Base-by-base conservation (phyloP, 345 rosid species). In the Sonneratia alba region DNA sequence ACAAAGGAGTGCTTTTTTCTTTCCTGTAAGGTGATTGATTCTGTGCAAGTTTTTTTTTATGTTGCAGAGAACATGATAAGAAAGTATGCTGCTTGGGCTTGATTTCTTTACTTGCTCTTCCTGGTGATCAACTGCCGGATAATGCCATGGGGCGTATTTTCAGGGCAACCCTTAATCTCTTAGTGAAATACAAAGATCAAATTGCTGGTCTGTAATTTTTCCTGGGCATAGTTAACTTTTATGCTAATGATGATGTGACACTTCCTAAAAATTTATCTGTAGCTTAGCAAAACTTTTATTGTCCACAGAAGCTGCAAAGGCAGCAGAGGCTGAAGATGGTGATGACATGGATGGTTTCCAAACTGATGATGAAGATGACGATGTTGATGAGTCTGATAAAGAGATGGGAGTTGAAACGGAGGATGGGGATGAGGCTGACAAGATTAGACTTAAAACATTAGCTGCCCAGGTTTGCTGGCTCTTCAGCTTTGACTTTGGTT, bases 41-140 rank as follows among this genome's bases (percentile, higher is more conserved):
- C 77, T 43, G 48, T 68, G 64, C 49, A 48, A 77, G 62, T 40
- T 40, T 40, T 40, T 75, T 66, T 84, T 72, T 69, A 40, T 69
- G 51, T 77, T 68, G 66, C 89, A 96, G 99, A 88, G 98, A 87
- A 74, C 93, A 96, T 72, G 96, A 88, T 77, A 96, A 96, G 81
- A 96, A 96, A 82, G 93, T 96, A 57, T 96, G 99, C 83, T 91
- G 97, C 83, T 83, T 96, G 88, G 99, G 99, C 40, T 84, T 96
- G 88, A 85, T 87, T 38, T 87, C 99, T 73, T 81, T 96, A 67
- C 89, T 96, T 73, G 85, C 83, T 65, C 96, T 96, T 72, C 93
- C 99, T 12, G 88, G 82, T 15, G 89, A 89, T 75, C 99, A 88
- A 75, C 84, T 96, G 72, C 89, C 97, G 3, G 91, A 82, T 42